Conservation (phyloP, 768 basidiomycete genomes). For the Dioszegia crocea region DNA sequence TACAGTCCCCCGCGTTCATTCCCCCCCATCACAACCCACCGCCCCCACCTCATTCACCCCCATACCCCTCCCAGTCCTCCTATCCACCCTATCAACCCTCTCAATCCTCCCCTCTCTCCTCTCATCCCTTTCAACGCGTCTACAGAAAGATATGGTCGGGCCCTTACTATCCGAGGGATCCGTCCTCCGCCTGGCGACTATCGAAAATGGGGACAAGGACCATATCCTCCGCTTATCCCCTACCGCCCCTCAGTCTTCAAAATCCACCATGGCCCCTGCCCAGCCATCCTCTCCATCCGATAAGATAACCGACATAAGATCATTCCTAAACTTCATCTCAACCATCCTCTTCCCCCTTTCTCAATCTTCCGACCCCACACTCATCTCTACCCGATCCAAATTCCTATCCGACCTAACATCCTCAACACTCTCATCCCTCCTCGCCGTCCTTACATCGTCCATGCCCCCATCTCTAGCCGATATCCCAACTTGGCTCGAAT, state of each 20-base stretch:
- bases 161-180: conserved; percentile 16
- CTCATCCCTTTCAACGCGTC: conserved; percentile 18
- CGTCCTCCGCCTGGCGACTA: not conserved
- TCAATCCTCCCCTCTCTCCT: conserved; percentile 44
- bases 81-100: conserved; percentile 45
- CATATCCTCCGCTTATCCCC: too few relatives aligned
- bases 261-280: too few relatives aligned
- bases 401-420: conserved; percentile 63
- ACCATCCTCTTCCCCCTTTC: conserved; percentile 59
- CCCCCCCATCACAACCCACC: not conserved
- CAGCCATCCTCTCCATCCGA: not conserved
- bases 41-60: conserved; percentile 3
- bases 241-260: too few relatives aligned
- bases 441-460: conserved; percentile 63
- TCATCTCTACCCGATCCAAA: too few relatives aligned
- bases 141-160: conserved; percentile 34
- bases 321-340: conserved; percentile 62
- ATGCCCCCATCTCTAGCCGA: conserved; percentile 63
- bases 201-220: too few relatives aligned
- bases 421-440: conserved; percentile 53
- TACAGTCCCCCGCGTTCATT: too few relatives aligned
- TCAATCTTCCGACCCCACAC: too few relatives aligned
- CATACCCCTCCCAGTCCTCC: conserved; percentile 28
- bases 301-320: conserved; percentile 60
- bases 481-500: conserved; percentile 62